Conservation (phyloP, 1,284 basidiomycete species). For the Xerocomus amazonicus region DNA sequence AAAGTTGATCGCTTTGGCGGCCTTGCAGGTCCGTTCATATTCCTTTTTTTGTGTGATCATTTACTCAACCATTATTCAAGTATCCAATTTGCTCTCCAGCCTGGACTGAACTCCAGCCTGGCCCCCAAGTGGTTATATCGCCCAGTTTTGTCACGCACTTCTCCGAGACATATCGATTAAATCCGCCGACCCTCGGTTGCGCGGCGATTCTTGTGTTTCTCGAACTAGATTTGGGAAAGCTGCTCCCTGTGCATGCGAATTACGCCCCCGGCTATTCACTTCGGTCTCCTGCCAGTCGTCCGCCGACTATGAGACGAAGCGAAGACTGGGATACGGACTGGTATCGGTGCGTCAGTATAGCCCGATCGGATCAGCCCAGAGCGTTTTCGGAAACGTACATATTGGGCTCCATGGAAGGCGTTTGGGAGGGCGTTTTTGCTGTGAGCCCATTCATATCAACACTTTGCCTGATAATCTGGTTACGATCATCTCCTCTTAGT, state of each 20-base stretch:
- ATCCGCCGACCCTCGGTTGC: constrained; percentile 54
- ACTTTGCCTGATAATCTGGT: background rate
- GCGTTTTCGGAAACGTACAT: constrained; percentile 44
- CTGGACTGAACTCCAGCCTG: constrained; percentile 58
- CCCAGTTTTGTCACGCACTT: constrained; percentile 40
- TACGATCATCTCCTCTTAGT: constrained; percentile 39
- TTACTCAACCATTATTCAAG: constrained; percentile 34
- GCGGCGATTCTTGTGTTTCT: constrained; percentile 72
- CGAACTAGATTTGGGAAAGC: constrained; percentile 46
- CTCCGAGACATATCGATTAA: constrained; percentile 39
- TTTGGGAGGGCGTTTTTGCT: constrained; percentile 75
- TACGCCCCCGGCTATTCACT: constrained; percentile 35
- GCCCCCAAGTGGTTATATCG: constrained; percentile 17
- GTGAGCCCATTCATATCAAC: constrained; percentile 37
- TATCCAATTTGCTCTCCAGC: constrained; percentile 54
- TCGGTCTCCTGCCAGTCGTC: constrained; percentile 32
- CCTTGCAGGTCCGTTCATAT: constrained; percentile 51
- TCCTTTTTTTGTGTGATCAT: constrained; percentile 1
- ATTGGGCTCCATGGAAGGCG: constrained; percentile 65
- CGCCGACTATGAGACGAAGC: constrained; percentile 26
- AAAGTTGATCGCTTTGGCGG: constrained; percentile 61
- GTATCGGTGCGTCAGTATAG: constrained; percentile 49
- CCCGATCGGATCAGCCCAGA: constrained; percentile 30
- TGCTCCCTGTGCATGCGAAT: constrained; percentile 29
- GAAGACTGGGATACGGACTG: constrained; percentile 59